A percentile compares a stretch with the other conserved stretches of the same genome.
Evolutionary conservation across 2,329 filamentous ascomycete species (phyloP).

Genomic region (Scytalidium lignicola): DNA sequence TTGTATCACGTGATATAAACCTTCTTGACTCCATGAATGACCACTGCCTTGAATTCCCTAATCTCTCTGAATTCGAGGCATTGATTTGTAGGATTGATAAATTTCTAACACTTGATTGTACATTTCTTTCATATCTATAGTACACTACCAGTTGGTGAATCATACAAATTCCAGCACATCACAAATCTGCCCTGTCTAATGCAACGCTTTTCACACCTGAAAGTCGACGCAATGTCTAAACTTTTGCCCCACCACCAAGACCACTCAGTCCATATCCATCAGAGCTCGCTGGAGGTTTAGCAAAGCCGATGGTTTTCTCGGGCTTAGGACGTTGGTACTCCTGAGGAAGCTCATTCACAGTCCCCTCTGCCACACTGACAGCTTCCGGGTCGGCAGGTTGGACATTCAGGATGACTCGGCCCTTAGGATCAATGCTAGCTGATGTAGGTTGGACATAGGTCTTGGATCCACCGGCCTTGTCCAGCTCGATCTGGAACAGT

Average conservation of each 20-base stretch:
- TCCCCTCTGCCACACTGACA: constrained; percentile 22
- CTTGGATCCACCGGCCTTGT: constrained; percentile 26
- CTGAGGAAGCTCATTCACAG: constrained; percentile 9
- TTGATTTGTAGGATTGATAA: no score
- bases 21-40: neutral
- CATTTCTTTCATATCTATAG: neutral
- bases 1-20: neutral
- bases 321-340: neutral
- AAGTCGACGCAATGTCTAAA: constrained; percentile 57
- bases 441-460: constrained; percentile 20
- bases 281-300: constrained; percentile 1
- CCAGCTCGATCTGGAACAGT: constrained; percentile 19
- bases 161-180: neutral
- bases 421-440: constrained; percentile 25
- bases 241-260: neutral
- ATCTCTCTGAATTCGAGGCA: no score
- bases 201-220: constrained; percentile 13
- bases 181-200: no score
- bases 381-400: constrained; percentile 17
- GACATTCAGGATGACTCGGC: constrained; percentile 20
- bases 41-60: no score
- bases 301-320: neutral
- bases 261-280: constrained; percentile 3
- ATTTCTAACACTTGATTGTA: neutral
- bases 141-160: neutral